Evolutionary conservation across 2,329 filamentous ascomycete genomes (phyloP).

Genomic region (Aspergillus thermomutatus): DNA sequence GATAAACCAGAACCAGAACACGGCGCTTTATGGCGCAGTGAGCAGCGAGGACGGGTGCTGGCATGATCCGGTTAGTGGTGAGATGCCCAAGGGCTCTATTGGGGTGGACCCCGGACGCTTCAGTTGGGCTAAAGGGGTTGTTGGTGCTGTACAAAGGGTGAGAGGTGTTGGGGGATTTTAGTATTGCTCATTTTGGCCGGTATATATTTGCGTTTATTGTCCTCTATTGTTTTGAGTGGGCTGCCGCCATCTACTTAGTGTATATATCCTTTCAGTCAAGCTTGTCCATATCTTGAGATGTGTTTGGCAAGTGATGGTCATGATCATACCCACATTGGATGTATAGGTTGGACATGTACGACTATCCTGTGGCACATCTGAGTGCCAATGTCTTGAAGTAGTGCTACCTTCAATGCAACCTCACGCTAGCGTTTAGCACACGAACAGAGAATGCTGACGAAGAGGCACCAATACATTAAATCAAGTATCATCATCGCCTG

Average conservation of each 20-base stretch:
- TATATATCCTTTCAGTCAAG: not conserved
- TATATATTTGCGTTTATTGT: not conserved
- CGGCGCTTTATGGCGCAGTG: constrained; percentile 55
- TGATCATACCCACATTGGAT: not conserved
- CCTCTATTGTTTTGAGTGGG: not conserved
- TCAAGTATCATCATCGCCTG: not conserved
- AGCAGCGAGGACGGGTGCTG: constrained; percentile 58
- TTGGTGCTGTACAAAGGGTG: constrained; percentile 58
- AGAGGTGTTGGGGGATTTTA: constrained; percentile 56
- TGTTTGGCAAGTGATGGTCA: not conserved
- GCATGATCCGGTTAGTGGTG: constrained; percentile 51
- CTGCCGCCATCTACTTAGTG: not conserved
- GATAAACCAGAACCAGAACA: constrained; percentile 65
- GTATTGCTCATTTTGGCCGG: not conserved
- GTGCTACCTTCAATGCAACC: not conserved
- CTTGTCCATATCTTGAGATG: not conserved
- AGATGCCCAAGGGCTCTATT: constrained; percentile 49
- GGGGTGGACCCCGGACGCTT: constrained; percentile 55
- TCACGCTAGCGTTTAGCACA: not conserved
- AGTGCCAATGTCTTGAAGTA: not conserved
- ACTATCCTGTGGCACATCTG: not conserved
- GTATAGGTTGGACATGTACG: not conserved
- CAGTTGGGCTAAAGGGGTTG: constrained; percentile 56
- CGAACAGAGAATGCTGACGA: not conserved
- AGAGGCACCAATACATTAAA: not conserved